A percentile compares a stretch with the other conserved stretches of the same genome.
Evolutionary conservation across 2,329 filamentous ascomycete genomes (phyloP).

Genomic region (Diplodia seriata): DNA sequence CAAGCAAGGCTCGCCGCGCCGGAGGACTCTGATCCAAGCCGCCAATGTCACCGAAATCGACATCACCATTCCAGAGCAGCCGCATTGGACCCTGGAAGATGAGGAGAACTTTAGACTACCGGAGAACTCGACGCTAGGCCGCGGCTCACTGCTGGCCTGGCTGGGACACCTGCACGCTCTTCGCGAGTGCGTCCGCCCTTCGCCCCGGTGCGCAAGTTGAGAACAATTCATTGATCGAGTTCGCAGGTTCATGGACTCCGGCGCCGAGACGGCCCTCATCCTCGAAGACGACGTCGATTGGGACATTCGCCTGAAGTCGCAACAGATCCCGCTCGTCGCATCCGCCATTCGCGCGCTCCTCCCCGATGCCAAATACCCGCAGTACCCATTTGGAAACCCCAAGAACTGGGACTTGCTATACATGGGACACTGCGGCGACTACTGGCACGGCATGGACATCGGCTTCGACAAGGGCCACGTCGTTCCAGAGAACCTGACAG

Average conservation of each 20-base stretch:
- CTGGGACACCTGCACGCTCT: slow-evolving; percentile 54
- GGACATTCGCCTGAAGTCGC: slow-evolving; percentile 53
- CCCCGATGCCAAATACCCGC: slow-evolving; percentile 39
- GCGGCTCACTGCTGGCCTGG: slow-evolving; percentile 54
- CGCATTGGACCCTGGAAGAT: slow-evolving; percentile 51
- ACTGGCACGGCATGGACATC: slow-evolving; percentile 43
- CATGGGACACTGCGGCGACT: slow-evolving; percentile 55
- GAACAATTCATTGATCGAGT: slow-evolving; percentile 11
- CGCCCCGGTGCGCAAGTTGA: not conserved
- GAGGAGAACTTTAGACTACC: slow-evolving; percentile 48
- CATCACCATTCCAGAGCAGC: slow-evolving; percentile 52
- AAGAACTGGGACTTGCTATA: slow-evolving; percentile 53
- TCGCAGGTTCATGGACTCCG: slow-evolving; percentile 51
- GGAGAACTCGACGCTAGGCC: slow-evolving; percentile 41
- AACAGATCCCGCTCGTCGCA: slow-evolving; percentile 52
- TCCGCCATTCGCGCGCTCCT: slow-evolving; percentile 50
- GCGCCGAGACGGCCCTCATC: slow-evolving; percentile 51
- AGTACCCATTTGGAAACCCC: slow-evolving; percentile 51
- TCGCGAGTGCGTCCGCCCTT: slow-evolving; percentile 42
- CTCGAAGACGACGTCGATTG: slow-evolving; percentile 57
- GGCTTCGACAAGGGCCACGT: slow-evolving; percentile 35
- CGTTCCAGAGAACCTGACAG: slow-evolving; percentile 42
- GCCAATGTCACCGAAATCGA: slow-evolving; percentile 53
- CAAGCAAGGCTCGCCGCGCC: slow-evolving; percentile 48
- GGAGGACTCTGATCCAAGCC: slow-evolving; percentile 49